phyloP scores from a whole-genome alignment of 208 protist species.

The Tritrichomonas musculus region DNA sequence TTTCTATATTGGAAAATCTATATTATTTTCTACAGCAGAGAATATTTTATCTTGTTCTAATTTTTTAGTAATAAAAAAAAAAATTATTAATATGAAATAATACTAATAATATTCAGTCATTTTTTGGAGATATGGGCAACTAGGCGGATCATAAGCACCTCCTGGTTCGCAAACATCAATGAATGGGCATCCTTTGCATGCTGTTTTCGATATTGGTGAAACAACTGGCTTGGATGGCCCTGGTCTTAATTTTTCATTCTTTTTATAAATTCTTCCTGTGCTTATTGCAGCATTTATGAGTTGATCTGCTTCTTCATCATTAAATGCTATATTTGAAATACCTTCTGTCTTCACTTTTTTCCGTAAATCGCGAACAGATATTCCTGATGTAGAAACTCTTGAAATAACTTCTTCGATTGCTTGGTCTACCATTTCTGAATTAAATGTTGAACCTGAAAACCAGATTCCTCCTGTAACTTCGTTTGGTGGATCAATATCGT shows the following conservation, averaged over 20 bases:
- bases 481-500: not conserved
- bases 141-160: not conserved
- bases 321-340: not conserved
- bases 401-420: not conserved
- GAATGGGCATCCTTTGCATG: not conserved
- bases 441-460: not conserved
- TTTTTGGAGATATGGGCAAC: not conserved
- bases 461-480: slow-evolving; percentile 21
- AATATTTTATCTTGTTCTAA: too few species aligned
- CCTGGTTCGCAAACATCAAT: not conserved
- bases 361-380: not conserved
- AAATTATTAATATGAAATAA: too few species aligned
- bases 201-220: not conserved
- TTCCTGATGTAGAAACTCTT: not conserved
- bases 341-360: not conserved
- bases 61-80: too few species aligned
- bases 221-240: not conserved
- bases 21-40: too few species aligned
- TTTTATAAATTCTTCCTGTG: not conserved
- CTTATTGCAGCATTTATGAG: not conserved
- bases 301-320: not conserved
- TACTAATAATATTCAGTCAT: too few species aligned
- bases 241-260: not conserved
- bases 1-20: too few species aligned
- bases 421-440: not conserved